Evolutionary conservation across 805 yeast species (phyloP), one percentile per base, ranked within the genome.

Genomic region (Suhomyces sp.): DNA sequence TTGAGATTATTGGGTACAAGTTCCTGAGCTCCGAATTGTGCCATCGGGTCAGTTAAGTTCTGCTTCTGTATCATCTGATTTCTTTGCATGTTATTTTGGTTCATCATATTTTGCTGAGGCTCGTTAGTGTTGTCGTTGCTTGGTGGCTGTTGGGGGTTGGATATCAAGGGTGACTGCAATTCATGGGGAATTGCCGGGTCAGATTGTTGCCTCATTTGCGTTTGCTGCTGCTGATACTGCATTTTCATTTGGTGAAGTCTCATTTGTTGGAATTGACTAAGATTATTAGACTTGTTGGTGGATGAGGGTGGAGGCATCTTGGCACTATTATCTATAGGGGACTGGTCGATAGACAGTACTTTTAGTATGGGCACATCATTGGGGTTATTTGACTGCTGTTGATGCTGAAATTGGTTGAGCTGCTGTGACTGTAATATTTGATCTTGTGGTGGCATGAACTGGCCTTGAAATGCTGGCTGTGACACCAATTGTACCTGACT

Each of bases 91-190:
- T 55, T 56, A 24, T 58, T 54, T 36, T 54, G 60, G 48, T 52
- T 56, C 41, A 52, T 59, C 60, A 58, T 54, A 49, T 60, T 63
- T 49, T 56, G 49, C 52, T 65, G 68, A 52, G 63, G 63, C 19
- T 65, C 68, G 40, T 52, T 59, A 17, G 63, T 55, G 9, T 49
- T 51, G 22, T 36, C 46, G 12, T 47, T 53, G 17, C 12, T n/a
- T n/a, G 48, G 54, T 17, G 29, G 47, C 19, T 47, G 38, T 36
- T 31, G 51, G 36, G 46, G 17, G 19, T 42, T 42, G 19, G 31
- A n/a, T 22, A 42, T 12, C 31, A 51, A 51, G 5, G 54, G 54
- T 22, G 54, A 51, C 29, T 47, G 54, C 15, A 51, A 44, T 24
- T 44, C 38, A 7, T 36, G 33, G 7, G 31, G 36, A 8, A 46